Base-by-base conservation (phyloP, 108 stramenopile genomes). In the Nannochloropsis gaditana region DNA sequence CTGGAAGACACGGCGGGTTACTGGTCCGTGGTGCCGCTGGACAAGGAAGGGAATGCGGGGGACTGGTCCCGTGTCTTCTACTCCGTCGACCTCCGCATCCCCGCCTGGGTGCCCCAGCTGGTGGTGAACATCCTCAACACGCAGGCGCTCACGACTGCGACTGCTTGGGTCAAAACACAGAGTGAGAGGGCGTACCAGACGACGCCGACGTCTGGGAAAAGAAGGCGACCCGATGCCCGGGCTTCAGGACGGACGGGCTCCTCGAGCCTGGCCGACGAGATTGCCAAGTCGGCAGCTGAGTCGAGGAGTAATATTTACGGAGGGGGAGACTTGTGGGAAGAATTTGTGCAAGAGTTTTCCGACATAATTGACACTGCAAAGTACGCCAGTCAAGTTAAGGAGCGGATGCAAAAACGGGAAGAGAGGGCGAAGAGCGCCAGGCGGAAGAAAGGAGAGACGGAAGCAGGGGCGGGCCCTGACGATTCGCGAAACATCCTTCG, bases 1-100 rank as follows among this genome's bases (percentile, higher is more conserved):
- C 84, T 88, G 10, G 87, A 86, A 19, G 88, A 89, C 43, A 84
- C 88, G 17, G 88, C 85, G 21, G 88, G 88, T 10, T 86, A 84
- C 85, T 89, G 88, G 88, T 83, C 85, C 83, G 88, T 89, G 83
- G 85, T 45, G 9, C 73, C 80, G 6, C 81, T 44, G 79, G 73
- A 84, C 2, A 81, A 59, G 31, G 17, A 44, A 44, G 45, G 73
- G 11, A 42, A 44, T 47, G 43, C 47, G 43, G 50, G 43, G n/a
- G 88, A 83, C 47, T 86, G 85, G 88, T 83, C 82, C 19, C 50
- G 88, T 9, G 88, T 89, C 1, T 89, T 85, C 79, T 89, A 89
- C 79, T 85, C 84, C 10, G 42, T 88, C 31, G 83, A 85, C 79
- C 73, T 88, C 21, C 47, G 79, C 42, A 81, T 88, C 43, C 84